These are phyloP conservation scores for Volvox reticuliferus DNA, from an alignment of 139 green algal genomes.

Conservation along the genomic window DNA sequence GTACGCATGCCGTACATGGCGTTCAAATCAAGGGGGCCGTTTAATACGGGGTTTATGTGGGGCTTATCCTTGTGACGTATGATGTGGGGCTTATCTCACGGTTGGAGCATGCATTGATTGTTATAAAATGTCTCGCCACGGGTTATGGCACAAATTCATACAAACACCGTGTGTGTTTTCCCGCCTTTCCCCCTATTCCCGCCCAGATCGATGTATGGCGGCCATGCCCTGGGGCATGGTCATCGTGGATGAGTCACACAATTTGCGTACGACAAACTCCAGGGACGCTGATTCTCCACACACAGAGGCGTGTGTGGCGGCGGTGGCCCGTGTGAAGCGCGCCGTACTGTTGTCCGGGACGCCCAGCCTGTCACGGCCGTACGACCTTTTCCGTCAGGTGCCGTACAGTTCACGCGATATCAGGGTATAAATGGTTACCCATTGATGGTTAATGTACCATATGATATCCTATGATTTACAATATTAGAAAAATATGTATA, in stretches of 20 bases:
- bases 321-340: constrained; percentile 58
- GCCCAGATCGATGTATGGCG: constrained; percentile 79
- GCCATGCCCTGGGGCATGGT: constrained; percentile 82
- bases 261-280: constrained; percentile 78
- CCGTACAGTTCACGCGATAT: too few relatives aligned
- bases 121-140: too few relatives aligned
- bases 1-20: not conserved
- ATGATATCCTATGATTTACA: too few relatives aligned
- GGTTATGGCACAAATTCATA: not conserved
- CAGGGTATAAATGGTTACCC: too few relatives aligned
- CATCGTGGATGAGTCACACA: constrained; percentile 89
- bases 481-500: too few relatives aligned
- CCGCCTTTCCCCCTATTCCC: not conserved
- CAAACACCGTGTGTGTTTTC: not conserved
- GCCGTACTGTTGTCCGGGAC: constrained; percentile 91
- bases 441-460: too few relatives aligned
- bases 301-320: constrained; percentile 77
- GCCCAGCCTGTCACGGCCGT: constrained; percentile 87
- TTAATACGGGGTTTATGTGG: too few relatives aligned
- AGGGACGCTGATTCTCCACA: constrained; percentile 69
- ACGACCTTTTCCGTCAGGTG: constrained; percentile 89
- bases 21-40: too few relatives aligned
- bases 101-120: too few relatives aligned
- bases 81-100: too few relatives aligned
- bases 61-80: too few relatives aligned